Evolutionary conservation across 129 eudicot species (phyloP), one percentile per base, ranked within the genome.

Genomic region (Helianthus tuberosus): DNA sequence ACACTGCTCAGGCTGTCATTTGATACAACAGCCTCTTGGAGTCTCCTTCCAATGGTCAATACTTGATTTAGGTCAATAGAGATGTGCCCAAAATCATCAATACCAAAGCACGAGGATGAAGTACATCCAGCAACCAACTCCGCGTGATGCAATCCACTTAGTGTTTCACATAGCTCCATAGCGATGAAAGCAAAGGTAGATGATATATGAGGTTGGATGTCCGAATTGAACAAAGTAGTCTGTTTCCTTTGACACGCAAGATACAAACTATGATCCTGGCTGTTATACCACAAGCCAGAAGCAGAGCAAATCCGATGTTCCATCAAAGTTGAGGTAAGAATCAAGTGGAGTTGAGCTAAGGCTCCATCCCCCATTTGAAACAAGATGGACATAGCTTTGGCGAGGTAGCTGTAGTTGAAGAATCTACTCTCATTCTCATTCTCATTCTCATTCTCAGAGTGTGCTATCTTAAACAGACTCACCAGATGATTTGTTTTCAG

Each of bases 221-320:
- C 77, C 7, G 8, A 75, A 32, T 64, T 15, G 3, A 25, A 35
- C 61, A 83, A 47, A 50, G 14, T 67, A 25, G 78, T 44, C 52
- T 23, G 48, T 73, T 75, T 76, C 64, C 77, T 76, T 72, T 86
- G 82, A 54, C 75, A 83, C 39, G 84, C 84, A 38, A 93, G 59
- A 79, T 85, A 93, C 12, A 89, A 82, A 71, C 65, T 13, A 14
- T 76, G 72, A 80, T 83, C 84, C 36, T 64, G 79, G 50, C 64
- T 69, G 57, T 81, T 81, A 69, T 61, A 83, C 96, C 98, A 93
- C 80, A 93, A 79, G 57, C 98, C 98, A 38, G 70, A 87, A 64
- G 75, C 78, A 52, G 57, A 78, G 63, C 91, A 89, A 49, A 86
- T 73, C 51, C 82, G 71, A 75, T 73, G 0, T 35, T 25, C 61